Base-by-base conservation (phyloP, 495 filamentous ascomycete genomes). In the Bathelium albidoporum region DNA sequence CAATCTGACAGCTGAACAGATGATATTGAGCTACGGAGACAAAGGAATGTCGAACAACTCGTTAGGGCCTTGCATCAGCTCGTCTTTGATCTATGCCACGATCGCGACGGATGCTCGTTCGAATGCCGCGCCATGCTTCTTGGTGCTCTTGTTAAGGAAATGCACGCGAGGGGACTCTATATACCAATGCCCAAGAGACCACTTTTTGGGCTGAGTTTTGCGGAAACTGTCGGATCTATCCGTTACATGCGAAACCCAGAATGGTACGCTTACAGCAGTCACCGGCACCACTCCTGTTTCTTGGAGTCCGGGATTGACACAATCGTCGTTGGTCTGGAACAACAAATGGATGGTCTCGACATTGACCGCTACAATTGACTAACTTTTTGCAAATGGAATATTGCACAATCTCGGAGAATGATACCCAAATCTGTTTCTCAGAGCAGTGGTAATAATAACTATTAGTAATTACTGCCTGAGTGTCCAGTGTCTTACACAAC, bases 11-110 rank as follows among this genome's bases (percentile, higher is more conserved):
- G 20, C 12, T 9, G 10, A 20, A 58, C 20, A 58, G 36, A 41
- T 41, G 36, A 41, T 41, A 58, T 58, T 20, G 52, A 58, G n/a
- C 52, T 11, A 29, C 52, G 20, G 52, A 58, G 52, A 58, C 52
- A 58, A 58, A 20, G 22, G 10, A 11, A 9, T 11, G 20, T 58
- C 1, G 20, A 29, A 22, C n/a, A 20, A 58, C n/a, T 58, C 52
- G 22, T 58, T 58, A 11, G 0, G 20, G 52, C 52, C 10, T 29
- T 58, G 52, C 52, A 58, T 20, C 10, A 58, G 10, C 26, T 22
- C 20, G 10, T 58, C 22, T 9, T 10, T 12, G 52, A 58, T 20
- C 26, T 22, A 22, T 29, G 22, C 12, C 20, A 29, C 20, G 52
- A 58, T 58, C n/a, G 20, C 26, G 0, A 22, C 20, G 20, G 26